These are phyloP conservation scores for Clitopilus passeckerianus DNA, from an alignment of 768 basidiomycete genomes.

Conservation along the genomic window DNA sequence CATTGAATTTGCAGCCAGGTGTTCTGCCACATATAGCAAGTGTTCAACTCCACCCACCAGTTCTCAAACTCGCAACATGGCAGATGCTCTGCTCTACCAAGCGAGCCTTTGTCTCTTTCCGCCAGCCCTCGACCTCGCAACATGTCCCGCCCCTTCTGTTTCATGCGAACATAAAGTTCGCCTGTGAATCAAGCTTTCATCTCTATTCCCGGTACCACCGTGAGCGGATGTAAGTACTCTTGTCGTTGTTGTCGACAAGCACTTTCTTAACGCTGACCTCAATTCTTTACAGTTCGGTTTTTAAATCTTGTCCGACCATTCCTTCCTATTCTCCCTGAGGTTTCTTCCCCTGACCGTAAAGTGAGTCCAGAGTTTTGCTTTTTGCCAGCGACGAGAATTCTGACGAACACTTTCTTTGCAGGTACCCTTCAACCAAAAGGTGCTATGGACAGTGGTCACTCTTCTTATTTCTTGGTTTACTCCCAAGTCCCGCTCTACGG, in stretches of 20 bases:
- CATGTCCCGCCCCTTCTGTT: too few relatives aligned
- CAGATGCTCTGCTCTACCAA: too few relatives aligned
- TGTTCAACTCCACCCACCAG: too few relatives aligned
- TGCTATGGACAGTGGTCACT: constrained; percentile 98
- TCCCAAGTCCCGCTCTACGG: constrained; percentile 99
- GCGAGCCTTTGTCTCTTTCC: too few relatives aligned
- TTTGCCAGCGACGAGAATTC: constrained; percentile 5
- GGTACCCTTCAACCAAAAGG: constrained; percentile 98
- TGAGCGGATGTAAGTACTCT: constrained; percentile 72
- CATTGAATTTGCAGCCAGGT: too few relatives aligned
- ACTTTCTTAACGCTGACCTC: constrained; percentile 3
- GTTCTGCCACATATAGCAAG: too few relatives aligned
- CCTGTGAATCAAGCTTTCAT: constrained; percentile 17
- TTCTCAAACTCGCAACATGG: too few relatives aligned
- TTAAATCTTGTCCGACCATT: constrained; percentile 98
- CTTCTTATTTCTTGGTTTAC: constrained; percentile 99
- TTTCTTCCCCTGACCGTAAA: constrained; percentile 97
- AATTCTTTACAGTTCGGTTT: constrained; percentile 70
- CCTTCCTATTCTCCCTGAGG: constrained; percentile 94
- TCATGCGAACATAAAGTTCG: constrained; percentile 8
- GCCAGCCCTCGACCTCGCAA: too few relatives aligned
- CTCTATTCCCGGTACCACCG: constrained; percentile 32
- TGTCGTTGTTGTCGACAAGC: not conserved
- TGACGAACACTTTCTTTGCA: constrained; percentile 19
- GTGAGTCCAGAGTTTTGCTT: constrained; percentile 33